phyloP scores from a whole-genome alignment of 148 eudicot species.

The Rhododendron ferrugineum region DNA sequence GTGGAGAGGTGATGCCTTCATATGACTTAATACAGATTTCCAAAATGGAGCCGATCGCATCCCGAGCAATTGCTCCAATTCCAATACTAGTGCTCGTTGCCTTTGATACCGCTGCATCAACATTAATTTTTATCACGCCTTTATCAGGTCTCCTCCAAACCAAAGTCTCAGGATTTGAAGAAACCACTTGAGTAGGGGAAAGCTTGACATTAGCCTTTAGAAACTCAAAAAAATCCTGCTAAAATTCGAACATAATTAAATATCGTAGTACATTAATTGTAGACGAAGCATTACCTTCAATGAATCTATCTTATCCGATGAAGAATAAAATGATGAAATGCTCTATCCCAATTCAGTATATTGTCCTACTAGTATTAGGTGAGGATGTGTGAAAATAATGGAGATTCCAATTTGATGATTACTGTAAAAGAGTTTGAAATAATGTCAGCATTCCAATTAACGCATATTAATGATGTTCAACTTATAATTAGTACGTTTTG shows the following conservation, averaged over 20 bases:
- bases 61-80: no score
- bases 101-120: no score
- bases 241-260: not conserved
- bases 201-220: no score
- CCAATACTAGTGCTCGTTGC: no score
- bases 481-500: not conserved
- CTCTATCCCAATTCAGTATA: not conserved
- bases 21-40: no score
- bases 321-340: not conserved
- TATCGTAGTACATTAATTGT: not conserved
- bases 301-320: not conserved
- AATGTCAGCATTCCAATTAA: not conserved
- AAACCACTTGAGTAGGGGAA: no score
- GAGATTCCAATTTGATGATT: not conserved
- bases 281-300: not conserved
- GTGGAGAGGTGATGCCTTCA: no score
- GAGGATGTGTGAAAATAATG: not conserved
- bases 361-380: not conserved
- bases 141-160: no score
- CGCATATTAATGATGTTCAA: not conserved
- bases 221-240: no score
- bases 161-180: no score
- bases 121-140: no score
- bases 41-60: no score
- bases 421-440: not conserved